These are phyloP conservation scores for Aquilaria agallochum DNA, from an alignment of 441 rosid genomes.

Conservation along the genomic window DNA sequence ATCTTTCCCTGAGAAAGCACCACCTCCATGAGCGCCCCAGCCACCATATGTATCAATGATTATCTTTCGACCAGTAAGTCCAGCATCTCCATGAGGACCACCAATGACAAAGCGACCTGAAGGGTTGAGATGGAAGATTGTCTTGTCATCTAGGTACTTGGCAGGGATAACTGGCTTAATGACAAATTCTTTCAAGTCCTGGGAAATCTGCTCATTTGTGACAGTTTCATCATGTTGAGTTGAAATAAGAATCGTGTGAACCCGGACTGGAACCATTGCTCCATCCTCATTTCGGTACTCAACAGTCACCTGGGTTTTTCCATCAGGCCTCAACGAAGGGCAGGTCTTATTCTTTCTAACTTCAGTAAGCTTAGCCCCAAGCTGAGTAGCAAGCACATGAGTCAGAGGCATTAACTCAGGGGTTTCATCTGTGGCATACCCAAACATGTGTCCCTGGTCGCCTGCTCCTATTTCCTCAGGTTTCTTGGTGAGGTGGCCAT, in stretches of 20 bases:
- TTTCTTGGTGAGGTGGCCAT: conserved; percentile 69
- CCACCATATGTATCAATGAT: conserved; percentile 65
- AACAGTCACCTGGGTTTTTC: conserved; percentile 80
- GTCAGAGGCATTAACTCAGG: conserved; percentile 79
- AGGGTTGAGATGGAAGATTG: conserved; percentile 81
- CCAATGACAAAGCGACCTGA: conserved; percentile 85
- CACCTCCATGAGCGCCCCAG: conserved; percentile 55
- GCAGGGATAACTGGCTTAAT: conserved; percentile 71
- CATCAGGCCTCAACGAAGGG: conserved; percentile 80
- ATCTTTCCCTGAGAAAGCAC: conserved; percentile 52
- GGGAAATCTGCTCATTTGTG: conserved; percentile 67
- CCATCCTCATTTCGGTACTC: conserved; percentile 67
- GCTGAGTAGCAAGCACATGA: conserved; percentile 73
- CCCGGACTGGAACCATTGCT: conserved; percentile 68
- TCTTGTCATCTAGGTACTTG: conserved; percentile 64
- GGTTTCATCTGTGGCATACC: conserved; percentile 78
- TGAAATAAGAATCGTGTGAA: conserved; percentile 76
- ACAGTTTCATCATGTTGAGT: conserved; percentile 82
- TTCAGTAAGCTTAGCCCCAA: conserved; percentile 82
- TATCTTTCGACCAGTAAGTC: conserved; percentile 78
- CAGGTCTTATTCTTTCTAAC: conserved; percentile 77
- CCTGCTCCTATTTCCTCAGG: conserved; percentile 92
- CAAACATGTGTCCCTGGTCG: conserved; percentile 83
- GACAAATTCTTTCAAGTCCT: conserved; percentile 68
- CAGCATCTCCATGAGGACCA: conserved; percentile 87